A percentile compares a stretch with the other conserved stretches of the same genome.
Conservation (phyloP, 2,329 filamentous ascomycete species). For the Coniochaeta sp. region DNA sequence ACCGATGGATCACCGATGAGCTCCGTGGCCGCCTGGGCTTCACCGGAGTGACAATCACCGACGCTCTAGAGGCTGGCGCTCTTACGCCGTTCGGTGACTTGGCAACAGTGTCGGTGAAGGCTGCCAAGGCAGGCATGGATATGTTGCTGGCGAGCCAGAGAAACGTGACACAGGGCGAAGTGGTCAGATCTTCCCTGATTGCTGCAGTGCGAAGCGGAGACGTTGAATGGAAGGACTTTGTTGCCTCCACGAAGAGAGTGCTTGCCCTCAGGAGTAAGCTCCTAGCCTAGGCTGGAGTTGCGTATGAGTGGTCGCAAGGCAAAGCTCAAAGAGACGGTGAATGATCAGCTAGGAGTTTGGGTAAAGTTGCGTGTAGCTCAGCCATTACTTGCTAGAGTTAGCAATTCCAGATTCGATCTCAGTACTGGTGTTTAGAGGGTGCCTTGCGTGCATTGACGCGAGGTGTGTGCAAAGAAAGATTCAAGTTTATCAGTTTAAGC, state of each 20-base stretch:
- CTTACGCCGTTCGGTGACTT: not conserved
- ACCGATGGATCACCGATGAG: not conserved
- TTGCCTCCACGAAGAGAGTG: not conserved
- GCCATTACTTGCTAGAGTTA: too few relatives aligned
- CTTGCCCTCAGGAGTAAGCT: not conserved
- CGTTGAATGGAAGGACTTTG: not conserved
- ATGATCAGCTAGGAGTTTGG: too few relatives aligned
- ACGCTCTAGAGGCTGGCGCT: not conserved
- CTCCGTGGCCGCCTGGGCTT: not conserved
- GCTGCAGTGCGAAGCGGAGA: not conserved
- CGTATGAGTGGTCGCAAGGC: too few relatives aligned
- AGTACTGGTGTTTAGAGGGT: too few relatives aligned
- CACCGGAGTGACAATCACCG: not conserved
- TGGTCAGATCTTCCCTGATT: not conserved
- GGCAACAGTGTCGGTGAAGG: not conserved
- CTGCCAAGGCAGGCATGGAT: not conserved
- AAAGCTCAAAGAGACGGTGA: too few relatives aligned
- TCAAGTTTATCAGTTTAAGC: too few relatives aligned
- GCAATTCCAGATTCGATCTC: too few relatives aligned
- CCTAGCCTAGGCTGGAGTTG: too few relatives aligned
- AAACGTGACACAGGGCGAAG: not conserved
- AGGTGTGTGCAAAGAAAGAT: too few relatives aligned
- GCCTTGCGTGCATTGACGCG: too few relatives aligned
- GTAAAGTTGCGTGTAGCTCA: too few relatives aligned
- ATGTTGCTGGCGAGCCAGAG: conserved; percentile 1